Evolutionary conservation across 179 eudicot species (phyloP), one percentile per base, ranked within the genome.

Genomic region (Silene coronaria): DNA sequence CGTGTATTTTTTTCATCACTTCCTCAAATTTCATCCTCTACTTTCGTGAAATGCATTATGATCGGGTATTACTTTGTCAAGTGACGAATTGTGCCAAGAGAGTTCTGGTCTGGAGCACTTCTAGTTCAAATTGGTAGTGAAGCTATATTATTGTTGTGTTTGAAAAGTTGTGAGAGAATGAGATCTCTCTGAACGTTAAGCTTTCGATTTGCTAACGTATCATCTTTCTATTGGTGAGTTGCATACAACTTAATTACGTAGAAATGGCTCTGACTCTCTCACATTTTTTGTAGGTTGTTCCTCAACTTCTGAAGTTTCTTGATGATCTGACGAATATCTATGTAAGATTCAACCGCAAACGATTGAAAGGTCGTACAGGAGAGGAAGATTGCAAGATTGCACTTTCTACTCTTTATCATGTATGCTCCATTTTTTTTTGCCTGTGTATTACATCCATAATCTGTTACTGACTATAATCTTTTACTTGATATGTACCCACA

Each of bases 301-400:
- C 97, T 71, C 90, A 91, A 75, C 97, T 95, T 71, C 77, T 95
- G 4, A 93, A 93, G 77, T 93, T 86, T 83, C 88, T 95, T n/a
- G 97, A 95, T 69, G 89, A 89, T 75, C 87, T 95, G 65, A 95
- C 99, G 14, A 95, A 95, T 81, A 88, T 95, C 24, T 95, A 93
- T 73, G 99, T 95, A 63, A 86, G 99, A 61, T 91, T 95, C 82
- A 95, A 92, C 79, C 96, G 99, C 63, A 95, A 93, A 88, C 89
- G 99, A 74, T 92, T 95, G 24, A 95, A 93, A 85, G 99, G 99
- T 16, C 93, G 97, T 12, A 91, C 93, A 5, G 97, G 93, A 74
- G 93, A 95, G 84, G 91, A 92, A 68, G 99, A 95, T 80, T 95
- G 99, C 88, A 91, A 85, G 84, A 85, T 83, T 77, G 97, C 99